Conservation (phyloP, 805 yeast species). For the Cyberlindnera galapagoensis region DNA sequence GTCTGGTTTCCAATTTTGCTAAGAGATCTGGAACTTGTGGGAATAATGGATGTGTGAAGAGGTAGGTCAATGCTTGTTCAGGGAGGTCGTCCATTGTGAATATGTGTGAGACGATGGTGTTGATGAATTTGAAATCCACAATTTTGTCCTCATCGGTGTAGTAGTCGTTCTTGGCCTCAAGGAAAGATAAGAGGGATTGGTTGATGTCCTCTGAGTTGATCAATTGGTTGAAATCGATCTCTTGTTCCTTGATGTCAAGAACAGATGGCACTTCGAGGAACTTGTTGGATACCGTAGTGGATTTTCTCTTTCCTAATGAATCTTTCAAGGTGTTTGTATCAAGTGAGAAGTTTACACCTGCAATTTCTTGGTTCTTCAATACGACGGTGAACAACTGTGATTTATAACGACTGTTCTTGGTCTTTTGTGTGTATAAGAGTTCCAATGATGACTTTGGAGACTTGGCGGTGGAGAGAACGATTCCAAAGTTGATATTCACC, state of each 20-base stretch:
- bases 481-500: constrained; percentile 29
- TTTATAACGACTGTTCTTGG: constrained; percentile 3
- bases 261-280: constrained; percentile 22
- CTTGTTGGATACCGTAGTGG: constrained; percentile 12
- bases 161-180: constrained; percentile 36
- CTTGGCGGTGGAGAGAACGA: constrained; percentile 16
- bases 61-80: constrained; percentile 56
- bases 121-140: constrained; percentile 53
- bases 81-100: constrained; percentile 24
- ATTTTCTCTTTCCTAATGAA: constrained; percentile 48
- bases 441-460: constrained; percentile 15
- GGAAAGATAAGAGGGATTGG: constrained; percentile 23
- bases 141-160: constrained; percentile 62
- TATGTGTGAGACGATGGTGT: constrained; percentile 36
- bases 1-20: constrained; percentile 41
- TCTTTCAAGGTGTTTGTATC: constrained; percentile 67
- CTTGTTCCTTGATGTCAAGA: constrained; percentile 17
- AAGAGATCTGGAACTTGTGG: constrained; percentile 62
- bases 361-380: constrained; percentile 17
- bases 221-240: constrained; percentile 17
- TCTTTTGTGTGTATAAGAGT: constrained; percentile 9
- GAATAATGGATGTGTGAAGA: constrained; percentile 83
- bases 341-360: constrained; percentile 39
- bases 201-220: constrained; percentile 26
- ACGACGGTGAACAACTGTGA: constrained; percentile 17